A percentile compares a stretch with the other conserved stretches of the same genome.
These are phyloP conservation scores for Anacardium occidentale DNA, from an alignment of 345 rosid genomes.

Conservation along the genomic window DNA sequence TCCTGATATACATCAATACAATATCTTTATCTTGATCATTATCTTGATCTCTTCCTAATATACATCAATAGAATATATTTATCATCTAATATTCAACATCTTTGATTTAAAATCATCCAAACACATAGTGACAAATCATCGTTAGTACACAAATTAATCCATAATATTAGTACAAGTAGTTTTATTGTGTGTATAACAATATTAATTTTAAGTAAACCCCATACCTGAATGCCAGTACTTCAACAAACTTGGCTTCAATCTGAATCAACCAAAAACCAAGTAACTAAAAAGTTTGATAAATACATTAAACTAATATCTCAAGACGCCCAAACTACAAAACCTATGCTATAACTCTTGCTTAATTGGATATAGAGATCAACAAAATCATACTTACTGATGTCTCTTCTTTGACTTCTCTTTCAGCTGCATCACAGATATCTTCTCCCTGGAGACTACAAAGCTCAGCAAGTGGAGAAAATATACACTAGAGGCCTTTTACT, in stretches of 20 bases:
- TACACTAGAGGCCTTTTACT: no score
- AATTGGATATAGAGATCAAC: not conserved
- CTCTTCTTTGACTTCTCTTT: conserved; percentile 95
- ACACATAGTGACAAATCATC: no score
- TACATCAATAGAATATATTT: no score
- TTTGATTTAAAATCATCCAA: no score
- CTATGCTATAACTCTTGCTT: not conserved
- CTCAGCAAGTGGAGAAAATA: not conserved
- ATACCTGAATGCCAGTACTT: conserved; percentile 87
- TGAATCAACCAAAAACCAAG: conserved; percentile 30
- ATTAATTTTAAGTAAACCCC: conserved; percentile 1
- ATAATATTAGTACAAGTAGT: no score
- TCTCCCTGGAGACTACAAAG: conserved; percentile 59
- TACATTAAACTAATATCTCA: not conserved
- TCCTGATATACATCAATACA: no score
- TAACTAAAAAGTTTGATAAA: not conserved
- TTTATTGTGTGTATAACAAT: not conserved
- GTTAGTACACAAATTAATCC: no score
- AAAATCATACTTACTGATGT: conserved; percentile 60
- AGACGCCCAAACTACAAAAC: not conserved
- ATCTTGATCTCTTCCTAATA: no score
- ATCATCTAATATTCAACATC: no score
- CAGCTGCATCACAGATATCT: conserved; percentile 67
- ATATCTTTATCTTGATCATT: no score
- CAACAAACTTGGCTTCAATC: conserved; percentile 75